Percentiles rank a stretch among this genome's conserved stretches.
These are phyloP conservation scores for Warburgia ugandensis DNA, from an alignment of 164 flowering plant genomes.

Conservation along the genomic window DNA sequence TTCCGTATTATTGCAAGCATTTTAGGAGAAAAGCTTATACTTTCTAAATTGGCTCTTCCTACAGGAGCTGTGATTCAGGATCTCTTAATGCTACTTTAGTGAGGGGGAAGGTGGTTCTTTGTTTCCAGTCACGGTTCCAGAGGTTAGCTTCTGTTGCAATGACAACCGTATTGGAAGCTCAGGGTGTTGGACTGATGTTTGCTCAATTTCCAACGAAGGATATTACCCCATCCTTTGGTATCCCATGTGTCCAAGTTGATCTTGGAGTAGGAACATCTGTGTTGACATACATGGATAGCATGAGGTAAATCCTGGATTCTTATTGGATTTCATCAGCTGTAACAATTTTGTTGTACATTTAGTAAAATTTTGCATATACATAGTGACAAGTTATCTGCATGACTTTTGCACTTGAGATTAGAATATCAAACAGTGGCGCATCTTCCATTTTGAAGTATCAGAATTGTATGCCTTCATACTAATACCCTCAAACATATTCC, in stretches of 20 bases:
- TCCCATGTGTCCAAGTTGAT: constrained; percentile 38
- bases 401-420: not conserved
- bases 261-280: constrained; percentile 25
- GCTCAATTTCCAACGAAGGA: constrained; percentile 35
- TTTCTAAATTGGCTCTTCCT: not conserved
- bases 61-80: constrained; percentile 34
- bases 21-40: not conserved
- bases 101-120: constrained; percentile 47
- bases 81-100: constrained; percentile 39
- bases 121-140: constrained; percentile 35
- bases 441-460: not conserved
- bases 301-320: constrained; percentile 20
- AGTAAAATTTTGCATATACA: not conserved
- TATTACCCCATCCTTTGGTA: constrained; percentile 10
- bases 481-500: not conserved
- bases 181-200: constrained; percentile 36
- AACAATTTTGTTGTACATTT: not conserved
- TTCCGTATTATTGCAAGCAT: not conserved
- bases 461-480: not conserved
- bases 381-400: not conserved
- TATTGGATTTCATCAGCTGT: not conserved
- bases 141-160: constrained; percentile 18
- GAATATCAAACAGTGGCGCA: not conserved
- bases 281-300: constrained; percentile 25
- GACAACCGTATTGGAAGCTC: constrained; percentile 15